A percentile compares a stretch with the other conserved stretches of the same genome.
Evolutionary conservation across 2,329 filamentous ascomycete species (phyloP).

Genomic region (Neonectria hederae): DNA sequence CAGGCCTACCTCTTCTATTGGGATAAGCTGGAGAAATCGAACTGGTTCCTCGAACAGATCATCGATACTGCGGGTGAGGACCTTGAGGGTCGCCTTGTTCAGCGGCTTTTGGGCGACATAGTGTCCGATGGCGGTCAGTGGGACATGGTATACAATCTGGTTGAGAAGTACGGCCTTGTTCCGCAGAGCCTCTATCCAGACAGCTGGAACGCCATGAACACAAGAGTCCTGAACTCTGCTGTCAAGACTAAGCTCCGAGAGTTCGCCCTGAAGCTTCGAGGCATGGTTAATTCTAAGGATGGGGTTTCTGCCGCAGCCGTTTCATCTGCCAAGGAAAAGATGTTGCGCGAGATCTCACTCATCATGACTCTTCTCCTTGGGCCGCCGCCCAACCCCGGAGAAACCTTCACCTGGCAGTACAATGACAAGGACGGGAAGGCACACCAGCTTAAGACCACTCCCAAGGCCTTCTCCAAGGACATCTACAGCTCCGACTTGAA

Average conservation of each 20-base stretch:
- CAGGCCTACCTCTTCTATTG: conserved; percentile 92
- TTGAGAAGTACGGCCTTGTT: conserved; percentile 88
- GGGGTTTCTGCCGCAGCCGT: conserved; percentile 49
- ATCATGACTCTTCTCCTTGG: conserved; percentile 86
- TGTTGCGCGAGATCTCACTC: conserved; percentile 82
- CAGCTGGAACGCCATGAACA: conserved; percentile 79
- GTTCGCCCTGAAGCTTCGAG: conserved; percentile 77
- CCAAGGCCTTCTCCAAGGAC: conserved; percentile 75
- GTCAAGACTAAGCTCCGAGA: conserved; percentile 90
- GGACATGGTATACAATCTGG: conserved; percentile 91
- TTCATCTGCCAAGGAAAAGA: conserved; percentile 71
- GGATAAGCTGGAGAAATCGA: conserved; percentile 93
- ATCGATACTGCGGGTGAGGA: conserved; percentile 77
- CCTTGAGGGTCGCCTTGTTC: conserved; percentile 77
- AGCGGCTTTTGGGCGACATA: conserved; percentile 72
- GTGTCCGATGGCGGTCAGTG: conserved; percentile 87
- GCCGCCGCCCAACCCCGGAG: conserved; percentile 74
- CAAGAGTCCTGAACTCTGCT: conserved; percentile 73
- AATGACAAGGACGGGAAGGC: conserved; percentile 74
- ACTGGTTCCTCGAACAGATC: conserved; percentile 88
- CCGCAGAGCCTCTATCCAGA: conserved; percentile 86
- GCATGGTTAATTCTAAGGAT: conserved; percentile 52
- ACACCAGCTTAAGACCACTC: conserved; percentile 70
- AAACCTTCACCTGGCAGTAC: conserved; percentile 83
- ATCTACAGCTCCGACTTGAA: conserved; percentile 69